A percentile compares a stretch with the other conserved stretches of the same genome.
These are phyloP conservation scores for Paramecium biaurelia DNA, from an alignment of 73 alveolate species.

Conservation along the genomic window DNA sequence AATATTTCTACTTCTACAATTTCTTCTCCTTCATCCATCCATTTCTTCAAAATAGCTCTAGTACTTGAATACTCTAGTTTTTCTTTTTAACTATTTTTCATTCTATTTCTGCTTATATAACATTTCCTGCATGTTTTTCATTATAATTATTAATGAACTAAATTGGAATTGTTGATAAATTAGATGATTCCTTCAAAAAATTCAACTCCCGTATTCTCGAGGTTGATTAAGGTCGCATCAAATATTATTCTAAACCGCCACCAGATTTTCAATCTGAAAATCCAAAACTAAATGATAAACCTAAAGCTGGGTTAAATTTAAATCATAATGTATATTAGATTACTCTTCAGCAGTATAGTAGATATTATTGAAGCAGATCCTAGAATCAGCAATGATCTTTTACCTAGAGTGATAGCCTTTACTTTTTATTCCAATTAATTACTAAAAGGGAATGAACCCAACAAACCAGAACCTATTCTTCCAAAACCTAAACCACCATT, in stretches of 20 bases:
- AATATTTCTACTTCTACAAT: neutral
- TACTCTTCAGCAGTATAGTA: neutral
- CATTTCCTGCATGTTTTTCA: neutral
- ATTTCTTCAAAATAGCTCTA: neutral
- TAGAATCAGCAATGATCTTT: neutral
- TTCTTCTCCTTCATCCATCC: neutral
- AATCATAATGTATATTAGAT: neutral
- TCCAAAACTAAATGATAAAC: neutral
- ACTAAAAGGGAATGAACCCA: neutral
- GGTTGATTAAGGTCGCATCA: neutral
- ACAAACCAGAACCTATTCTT: neutral
- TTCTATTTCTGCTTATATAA: neutral
- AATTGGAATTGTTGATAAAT: neutral
- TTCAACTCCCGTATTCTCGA: neutral
- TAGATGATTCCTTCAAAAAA: slow-evolving; percentile 17
- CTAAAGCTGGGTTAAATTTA: neutral
- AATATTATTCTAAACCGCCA: neutral
- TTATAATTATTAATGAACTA: slow-evolving; percentile 13
- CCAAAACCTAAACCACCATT: neutral
- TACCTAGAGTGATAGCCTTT: neutral
- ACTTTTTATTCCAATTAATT: neutral
- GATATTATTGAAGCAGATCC: neutral
- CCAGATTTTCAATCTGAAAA: neutral
- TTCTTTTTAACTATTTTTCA: neutral
- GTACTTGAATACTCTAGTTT: neutral